phyloP scores from a whole-genome alignment of 306 rosid genomes.

The Myrica gale region DNA sequence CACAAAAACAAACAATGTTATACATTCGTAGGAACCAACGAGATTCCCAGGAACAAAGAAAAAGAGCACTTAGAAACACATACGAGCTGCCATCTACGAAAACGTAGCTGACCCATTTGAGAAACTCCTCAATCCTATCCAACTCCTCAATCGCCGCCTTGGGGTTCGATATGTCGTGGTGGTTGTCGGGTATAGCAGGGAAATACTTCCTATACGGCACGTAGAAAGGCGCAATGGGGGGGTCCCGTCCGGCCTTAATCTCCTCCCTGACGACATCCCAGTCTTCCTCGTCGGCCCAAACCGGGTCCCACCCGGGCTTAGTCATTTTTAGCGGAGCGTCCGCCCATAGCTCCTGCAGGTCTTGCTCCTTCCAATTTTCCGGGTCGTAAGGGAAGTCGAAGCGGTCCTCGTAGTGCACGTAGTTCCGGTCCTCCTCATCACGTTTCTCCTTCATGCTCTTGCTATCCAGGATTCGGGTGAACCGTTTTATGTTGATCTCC shows the following conservation, averaged over 20 bases:
- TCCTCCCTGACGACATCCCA: constrained; percentile 48
- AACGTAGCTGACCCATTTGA: constrained; percentile 86
- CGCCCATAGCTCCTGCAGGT: constrained; percentile 72
- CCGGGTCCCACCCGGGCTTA: constrained; percentile 92
- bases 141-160: constrained; percentile 66
- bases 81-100: constrained; percentile 89
- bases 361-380: constrained; percentile 74
- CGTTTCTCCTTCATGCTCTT: constrained; percentile 23
- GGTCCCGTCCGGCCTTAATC: constrained; percentile 47
- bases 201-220: constrained; percentile 59
- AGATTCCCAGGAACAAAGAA: background rate
- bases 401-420: constrained; percentile 21
- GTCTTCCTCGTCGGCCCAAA: constrained; percentile 55
- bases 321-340: constrained; percentile 46
- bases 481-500: constrained; percentile 36
- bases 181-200: constrained; percentile 64
- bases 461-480: constrained; percentile 30
- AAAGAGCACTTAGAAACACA: constrained; percentile 19
- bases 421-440: constrained; percentile 27
- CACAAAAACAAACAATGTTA: background rate
- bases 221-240: constrained; percentile 79
- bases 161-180: constrained; percentile 47
- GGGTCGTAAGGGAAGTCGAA: constrained; percentile 71
- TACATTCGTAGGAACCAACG: background rate
- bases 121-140: constrained; percentile 95